phyloP scores from a whole-genome alignment of 306 rosid species.

The Vigna reflexopilosa region DNA sequence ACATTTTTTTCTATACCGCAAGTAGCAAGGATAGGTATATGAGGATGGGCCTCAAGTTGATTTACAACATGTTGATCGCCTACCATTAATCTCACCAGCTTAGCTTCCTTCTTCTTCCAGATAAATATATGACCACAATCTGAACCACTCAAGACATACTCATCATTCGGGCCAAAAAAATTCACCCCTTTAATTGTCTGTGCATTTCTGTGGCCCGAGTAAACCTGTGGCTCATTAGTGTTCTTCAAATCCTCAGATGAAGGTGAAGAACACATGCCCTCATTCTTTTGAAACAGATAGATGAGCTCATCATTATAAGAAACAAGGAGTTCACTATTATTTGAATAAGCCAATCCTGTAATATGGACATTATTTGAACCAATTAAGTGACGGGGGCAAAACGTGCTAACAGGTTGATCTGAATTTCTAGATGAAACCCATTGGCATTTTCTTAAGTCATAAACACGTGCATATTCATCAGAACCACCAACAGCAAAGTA shows the following conservation, averaged over 20 bases:
- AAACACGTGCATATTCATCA: constrained; percentile 64
- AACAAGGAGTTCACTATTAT: constrained; percentile 57
- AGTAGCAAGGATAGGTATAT: constrained; percentile 58
- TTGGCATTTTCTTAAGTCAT: constrained; percentile 57
- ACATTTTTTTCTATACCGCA: constrained; percentile 61
- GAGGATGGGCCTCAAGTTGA: constrained; percentile 65
- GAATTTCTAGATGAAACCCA: constrained; percentile 43
- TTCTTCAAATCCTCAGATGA: constrained; percentile 46
- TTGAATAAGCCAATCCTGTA: constrained; percentile 66
- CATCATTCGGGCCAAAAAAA: constrained; percentile 66
- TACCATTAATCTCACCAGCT: constrained; percentile 56
- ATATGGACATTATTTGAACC: constrained; percentile 51
- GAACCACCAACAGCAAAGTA: constrained; percentile 65
- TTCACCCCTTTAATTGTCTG: constrained; percentile 65
- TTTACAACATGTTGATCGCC: constrained; percentile 59
- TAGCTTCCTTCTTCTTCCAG: constrained; percentile 64
- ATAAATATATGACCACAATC: constrained; percentile 70
- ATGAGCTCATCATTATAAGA: constrained; percentile 63
- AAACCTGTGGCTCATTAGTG: constrained; percentile 52
- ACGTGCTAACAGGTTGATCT: constrained; percentile 54
- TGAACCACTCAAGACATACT: constrained; percentile 68
- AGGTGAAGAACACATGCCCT: constrained; percentile 51
- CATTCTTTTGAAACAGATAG: constrained; percentile 60
- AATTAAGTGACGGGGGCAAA: constrained; percentile 56
- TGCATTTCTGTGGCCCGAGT: constrained; percentile 62